Evolutionary conservation across 352 stramenopile genomes (phyloP), one percentile per base, ranked within the genome.

Genomic region (Peronosclerospora sorghi): DNA sequence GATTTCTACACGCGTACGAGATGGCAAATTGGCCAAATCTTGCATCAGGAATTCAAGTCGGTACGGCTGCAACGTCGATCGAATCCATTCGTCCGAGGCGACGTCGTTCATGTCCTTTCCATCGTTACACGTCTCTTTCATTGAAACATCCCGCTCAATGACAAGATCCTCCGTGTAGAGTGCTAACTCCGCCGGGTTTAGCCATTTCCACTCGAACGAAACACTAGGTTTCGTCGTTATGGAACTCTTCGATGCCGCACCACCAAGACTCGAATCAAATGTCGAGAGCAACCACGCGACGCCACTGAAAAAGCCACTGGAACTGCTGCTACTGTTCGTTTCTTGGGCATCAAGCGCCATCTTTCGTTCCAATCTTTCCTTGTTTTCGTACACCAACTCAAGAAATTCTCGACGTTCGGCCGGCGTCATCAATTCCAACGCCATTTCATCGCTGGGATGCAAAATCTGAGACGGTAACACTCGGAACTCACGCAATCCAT

Each of bases 221-320:
- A 62, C 20, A 8, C 47, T 46, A 26, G 50, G 45, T 13, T 56
- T 61, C 4, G 35, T 42, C 15, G 54, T 40, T 12, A 38, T 30
- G 14, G 42, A 32, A 21, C 47, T 49, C 13, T n/a, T 45, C 13
- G 50, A 26, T 3, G 55, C 30, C 8, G 51, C 56, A 8, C 52
- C 48, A 12, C 47, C 54, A 13, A 73, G 29, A 35, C 56, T 75
- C 8, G 69, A 56, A 15, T 89, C 77, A 3, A 89, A 61, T 20
- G 73, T 68, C 21, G 73, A 79, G 39, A 86, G 53, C 12, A 89
- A 32, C 77, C 77, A 89, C 10, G 77, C 61, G 8, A 89, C 56
- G 20, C 77, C 73, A 21, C 73, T 85, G 39, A 86, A 86, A 46
- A 89, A 89, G 3, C 63, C 57, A 13, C 62, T 54, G 14, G 47